Evolutionary conservation across 2,329 filamentous ascomycete species (phyloP), one percentile per base, ranked within the genome.

Genomic region (Exophiala sideris): DNA sequence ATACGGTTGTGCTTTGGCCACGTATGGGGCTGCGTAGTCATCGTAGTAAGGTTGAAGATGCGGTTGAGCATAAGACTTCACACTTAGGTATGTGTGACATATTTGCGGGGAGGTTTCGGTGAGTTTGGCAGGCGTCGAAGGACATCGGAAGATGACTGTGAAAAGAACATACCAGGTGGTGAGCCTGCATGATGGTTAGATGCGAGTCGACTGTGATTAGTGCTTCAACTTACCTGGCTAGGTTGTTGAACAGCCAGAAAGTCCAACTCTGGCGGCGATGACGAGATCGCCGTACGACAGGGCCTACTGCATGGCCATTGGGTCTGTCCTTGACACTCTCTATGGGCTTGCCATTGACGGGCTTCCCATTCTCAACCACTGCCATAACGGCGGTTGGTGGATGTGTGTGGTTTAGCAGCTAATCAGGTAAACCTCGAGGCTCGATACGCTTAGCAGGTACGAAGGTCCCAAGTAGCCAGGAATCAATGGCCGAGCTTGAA

Each of bases 41-140:
- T 92, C 76, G 71, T 96, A 97, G 73, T 95, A 95, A 2, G 91
- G 92, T 64, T 86, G 79, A 32, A 95, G 66, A 69, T 92, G 86
- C 3, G 94, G 94, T 21, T 83, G 73, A 56, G 91, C 75, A 53
- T 78, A 85, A 75, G 76, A 84, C 64, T 73, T 84, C 72, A 75
- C 87, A 79, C 79, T 72, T 33, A 86, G 67, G 64, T 96, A 96
- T 8, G 88, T 86, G 66, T 86, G 86, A 80, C 94, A 99, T 58
- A 97, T 81, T 60, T 76, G 79, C 1, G 91, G 88, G 1, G 89
- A 88, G 29, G 79, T 73, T 21, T 87, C 82, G 64, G 83, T 81
- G 65, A 94, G 82, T 21, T 83, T 79, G 24, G 85, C 80, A 56
- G 86, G 73, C 7, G 82, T 83, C 2, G 84, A 76, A 10, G 92